Base-by-base conservation (phyloP, 805 yeast genomes). In the Metschnikowia kofuensis region DNA sequence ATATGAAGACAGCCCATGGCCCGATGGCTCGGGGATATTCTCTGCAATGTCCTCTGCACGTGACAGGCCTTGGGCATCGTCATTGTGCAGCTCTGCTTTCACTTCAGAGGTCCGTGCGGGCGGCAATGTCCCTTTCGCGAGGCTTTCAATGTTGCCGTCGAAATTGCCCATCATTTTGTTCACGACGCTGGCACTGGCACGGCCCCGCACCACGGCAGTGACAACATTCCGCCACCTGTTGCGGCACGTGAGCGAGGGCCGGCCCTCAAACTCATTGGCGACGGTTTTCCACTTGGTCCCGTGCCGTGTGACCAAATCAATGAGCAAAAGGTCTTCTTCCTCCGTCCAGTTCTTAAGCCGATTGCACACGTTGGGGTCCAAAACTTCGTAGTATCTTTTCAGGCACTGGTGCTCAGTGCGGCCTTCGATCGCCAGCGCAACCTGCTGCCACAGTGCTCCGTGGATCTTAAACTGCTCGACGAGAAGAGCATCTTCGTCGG, bases 321-420 rank as follows among this genome's bases (percentile, higher is more conserved):
- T 80, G 45, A 91, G 69, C 49, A 70, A 66, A 36, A 86, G 66
- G 63, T 91, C 97, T 63, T 91, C 97, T 9, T 81, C 87, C 29
- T 75, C 59, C 1, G 81, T 71, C 98, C 98, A 91, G 2, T 85
- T 83, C 56, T 89, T 77, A 40, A 89, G 72, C 47, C 97, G 69
- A 55, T 86, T 89, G 51, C 82, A 82, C 9, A 90, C 86, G 28
- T 72, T 75, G 6, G 97, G 97, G 58, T 89, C 94, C 50, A 91
- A 66, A 1, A 89, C 96, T 60, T 91, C 97, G 13, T 84, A 82
- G 63, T 88, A 91, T 58, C 97, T 72, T 61, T 91, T 91, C 1
- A 96, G 88, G 71, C 98, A 91, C 69, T 91, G 97, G 65, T 90
- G 97, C 60, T 90, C 96, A 0, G 96, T 91, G 62, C 97, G 75